Evolutionary conservation across 2,329 filamentous ascomycete species (phyloP), one percentile per base, ranked within the genome.

Genomic region (Raffaelea deltoideospora): DNA sequence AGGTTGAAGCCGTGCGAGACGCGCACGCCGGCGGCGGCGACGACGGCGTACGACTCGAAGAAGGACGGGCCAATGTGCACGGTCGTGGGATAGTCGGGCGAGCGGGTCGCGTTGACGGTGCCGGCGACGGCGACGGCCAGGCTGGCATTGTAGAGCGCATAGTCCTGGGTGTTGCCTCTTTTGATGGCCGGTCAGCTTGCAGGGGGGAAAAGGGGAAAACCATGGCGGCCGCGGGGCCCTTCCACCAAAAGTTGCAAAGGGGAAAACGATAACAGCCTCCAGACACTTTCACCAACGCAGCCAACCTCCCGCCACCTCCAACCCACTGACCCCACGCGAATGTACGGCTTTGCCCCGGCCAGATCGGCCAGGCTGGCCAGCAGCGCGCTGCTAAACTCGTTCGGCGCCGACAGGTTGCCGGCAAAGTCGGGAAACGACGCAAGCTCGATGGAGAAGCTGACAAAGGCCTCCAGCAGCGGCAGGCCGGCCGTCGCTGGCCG

Each of bases 101-200:
- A 72, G 18, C 63, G 58, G 1, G 52, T 49, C 1, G 59, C 57
- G 38, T 73, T 59, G 35, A 67, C 56, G 3, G 61, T 70, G 22
- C 72, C 72, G 34, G 72, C 60, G 10, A 67, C 55, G 6, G 66
- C 67, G n/a, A 19, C 21, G 1, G 58, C 49, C 6, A 74, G 63
- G 4, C 60, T 62, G 2, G 61, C 53, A 43, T 77, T 64, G 51
- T 72, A 78, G 27, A 78, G 57, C 5, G 71, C 70, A 43, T 69
- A 75, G 54, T 79, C 73, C 52, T 79, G 74, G 0, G 74, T 77
- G 46, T 77, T 79, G n/a, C 74, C 75, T 4, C 75, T 43, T n/a
- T n/a, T n/a, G n/a, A n/a, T n/a, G 17, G 15, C 18, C 11, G 9
- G 15, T 3, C 17, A 18, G n/a, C 20, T 20, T 27, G 5, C 22